Percentiles rank a stretch among this genome's conserved stretches.
phyloP scores from a whole-genome alignment of 2,329 filamentous ascomycete species.

The Xylaria sp. region DNA sequence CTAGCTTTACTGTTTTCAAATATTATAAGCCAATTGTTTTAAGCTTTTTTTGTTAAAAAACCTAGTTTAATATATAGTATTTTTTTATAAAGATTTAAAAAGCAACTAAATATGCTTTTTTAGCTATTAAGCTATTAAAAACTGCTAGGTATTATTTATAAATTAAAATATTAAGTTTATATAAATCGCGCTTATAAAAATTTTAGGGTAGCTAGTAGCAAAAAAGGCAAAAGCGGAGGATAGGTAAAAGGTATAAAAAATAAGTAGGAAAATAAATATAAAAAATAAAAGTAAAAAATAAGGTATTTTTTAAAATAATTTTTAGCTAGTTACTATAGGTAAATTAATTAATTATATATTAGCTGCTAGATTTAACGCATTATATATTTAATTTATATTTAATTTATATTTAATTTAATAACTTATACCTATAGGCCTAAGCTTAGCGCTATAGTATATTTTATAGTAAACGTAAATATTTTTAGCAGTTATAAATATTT shows the following conservation, averaged over 20 bases:
- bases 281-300: background rate
- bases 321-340: background rate
- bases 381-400: background rate
- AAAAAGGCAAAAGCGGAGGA: too few relatives aligned
- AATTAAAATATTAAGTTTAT: background rate
- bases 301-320: background rate
- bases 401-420: background rate
- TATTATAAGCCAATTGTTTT: conserved; percentile 5
- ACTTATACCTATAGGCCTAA: background rate
- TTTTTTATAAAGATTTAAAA: conserved; percentile 1
- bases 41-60: background rate
- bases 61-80: background rate
- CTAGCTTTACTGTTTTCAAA: background rate
- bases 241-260: too few relatives aligned
- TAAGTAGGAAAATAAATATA: too few relatives aligned
- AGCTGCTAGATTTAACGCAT: too few relatives aligned
- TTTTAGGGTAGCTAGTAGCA: background rate
- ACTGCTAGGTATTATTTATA: background rate
- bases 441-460: background rate
- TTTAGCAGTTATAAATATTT: too few relatives aligned
- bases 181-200: too few relatives aligned
- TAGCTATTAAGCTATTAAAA: background rate
- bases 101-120: background rate
- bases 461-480: background rate
- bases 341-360: background rate